Percentiles rank a stretch among this genome's conserved stretches.
Conservation (phyloP, 352 stramenopile genomes). For the Globisporangium canariense region DNA sequence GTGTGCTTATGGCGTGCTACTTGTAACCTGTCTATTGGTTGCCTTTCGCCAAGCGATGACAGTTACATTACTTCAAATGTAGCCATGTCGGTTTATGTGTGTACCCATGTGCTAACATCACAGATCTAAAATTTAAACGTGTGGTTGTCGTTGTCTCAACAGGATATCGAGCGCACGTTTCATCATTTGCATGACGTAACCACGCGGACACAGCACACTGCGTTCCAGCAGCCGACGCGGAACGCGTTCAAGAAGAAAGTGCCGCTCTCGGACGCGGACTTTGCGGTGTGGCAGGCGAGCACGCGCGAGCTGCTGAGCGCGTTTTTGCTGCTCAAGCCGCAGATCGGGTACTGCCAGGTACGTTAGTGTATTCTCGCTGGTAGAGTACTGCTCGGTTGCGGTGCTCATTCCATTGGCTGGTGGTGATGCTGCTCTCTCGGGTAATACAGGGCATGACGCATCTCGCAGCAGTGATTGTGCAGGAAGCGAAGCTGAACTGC, state of each 20-base stretch:
- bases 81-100: conserved; percentile 3
- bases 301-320: conserved; percentile 38
- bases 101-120: neutral
- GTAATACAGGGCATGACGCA: conserved; percentile 40
- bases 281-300: conserved; percentile 34
- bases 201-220: neutral
- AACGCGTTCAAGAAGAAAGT: conserved; percentile 23
- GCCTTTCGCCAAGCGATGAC: neutral
- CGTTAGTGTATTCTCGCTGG: neutral
- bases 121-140: neutral
- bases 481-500: conserved; percentile 48
- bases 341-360: conserved; percentile 54
- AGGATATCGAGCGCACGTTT: conserved; percentile 52
- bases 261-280: conserved; percentile 27
- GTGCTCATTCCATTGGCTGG: neutral
- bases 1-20: neutral
- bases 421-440: neutral
- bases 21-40: neutral
- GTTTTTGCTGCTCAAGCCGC: conserved; percentile 45
- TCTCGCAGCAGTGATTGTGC: conserved; percentile 33
- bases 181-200: conserved; percentile 27
- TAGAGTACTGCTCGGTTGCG: neutral
- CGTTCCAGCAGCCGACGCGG: conserved; percentile 9
- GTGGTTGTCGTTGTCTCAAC: conserved; percentile 2
- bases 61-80: neutral